These are phyloP conservation scores for Cadophora sp. DNA, from an alignment of 2,329 filamentous ascomycete genomes.

Conservation along the genomic window DNA sequence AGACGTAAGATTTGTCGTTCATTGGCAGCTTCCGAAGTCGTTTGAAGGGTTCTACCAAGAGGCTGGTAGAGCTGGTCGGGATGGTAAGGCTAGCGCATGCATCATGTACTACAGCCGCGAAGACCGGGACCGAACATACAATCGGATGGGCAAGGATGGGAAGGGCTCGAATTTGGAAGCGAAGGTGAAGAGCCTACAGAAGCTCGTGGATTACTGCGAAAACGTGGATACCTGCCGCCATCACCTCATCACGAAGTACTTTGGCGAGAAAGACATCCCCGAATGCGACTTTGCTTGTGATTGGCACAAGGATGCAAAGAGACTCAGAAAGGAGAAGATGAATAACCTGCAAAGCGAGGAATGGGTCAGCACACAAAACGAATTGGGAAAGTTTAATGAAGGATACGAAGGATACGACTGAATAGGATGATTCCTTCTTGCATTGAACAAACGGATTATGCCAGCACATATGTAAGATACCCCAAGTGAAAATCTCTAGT, in stretches of 20 bases:
- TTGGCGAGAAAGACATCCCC: conserved; percentile 68
- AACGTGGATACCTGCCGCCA: conserved; percentile 77
- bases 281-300: conserved; percentile 79
- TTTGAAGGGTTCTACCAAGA: conserved; percentile 98
- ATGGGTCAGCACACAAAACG: conserved; percentile 68
- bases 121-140: conserved; percentile 77
- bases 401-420: conserved; percentile 57
- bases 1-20: conserved; percentile 91
- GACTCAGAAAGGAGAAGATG: conserved; percentile 63
- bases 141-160: conserved; percentile 56
- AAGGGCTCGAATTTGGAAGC: conserved; percentile 54
- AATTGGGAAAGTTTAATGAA: conserved; percentile 62
- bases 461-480: conserved; percentile 23
- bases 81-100: conserved; percentile 85
- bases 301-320: conserved; percentile 72
- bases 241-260: conserved; percentile 75
- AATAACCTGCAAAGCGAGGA: conserved; percentile 65
- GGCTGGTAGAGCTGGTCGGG: conserved; percentile 87
- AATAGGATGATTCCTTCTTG: conserved; percentile 17
- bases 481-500: neutral
- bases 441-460: neutral
- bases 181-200: conserved; percentile 67
- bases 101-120: conserved; percentile 91
- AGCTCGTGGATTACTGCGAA: conserved; percentile 84
- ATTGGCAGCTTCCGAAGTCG: conserved; percentile 92